These are phyloP conservation scores for Sporodiniella umbellata DNA, from an alignment of 371 early-diverging fungal species.

Conservation along the genomic window DNA sequence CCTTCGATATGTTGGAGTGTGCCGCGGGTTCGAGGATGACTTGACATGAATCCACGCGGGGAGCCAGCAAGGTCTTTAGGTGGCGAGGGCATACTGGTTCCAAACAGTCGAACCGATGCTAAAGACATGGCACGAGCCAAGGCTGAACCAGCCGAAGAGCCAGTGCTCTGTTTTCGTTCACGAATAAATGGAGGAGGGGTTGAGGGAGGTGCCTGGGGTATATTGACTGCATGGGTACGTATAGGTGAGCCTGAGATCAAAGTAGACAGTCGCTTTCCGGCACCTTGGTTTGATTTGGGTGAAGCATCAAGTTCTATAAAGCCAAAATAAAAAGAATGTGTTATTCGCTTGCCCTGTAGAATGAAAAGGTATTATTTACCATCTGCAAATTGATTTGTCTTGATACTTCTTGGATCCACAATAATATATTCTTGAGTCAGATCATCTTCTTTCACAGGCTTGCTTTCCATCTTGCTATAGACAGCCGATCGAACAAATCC, in stretches of 20 bases:
- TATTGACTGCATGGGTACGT: constrained; percentile 22
- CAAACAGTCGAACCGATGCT: constrained; percentile 60
- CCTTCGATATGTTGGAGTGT: constrained; percentile 54
- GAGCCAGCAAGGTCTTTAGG: constrained; percentile 25
- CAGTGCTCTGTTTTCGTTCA: constrained; percentile 42
- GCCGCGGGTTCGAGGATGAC: constrained; percentile 8
- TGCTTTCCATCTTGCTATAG: background rate
- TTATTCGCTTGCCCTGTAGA: background rate
- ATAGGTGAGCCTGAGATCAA: too few species aligned
- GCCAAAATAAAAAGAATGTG: background rate
- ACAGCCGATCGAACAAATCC: background rate
- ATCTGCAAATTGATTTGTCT: constrained; percentile 87
- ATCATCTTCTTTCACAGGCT: constrained; percentile 49
- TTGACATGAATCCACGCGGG: constrained; percentile 29
- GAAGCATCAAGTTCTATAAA: constrained; percentile 7
- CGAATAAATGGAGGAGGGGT: constrained; percentile 37
- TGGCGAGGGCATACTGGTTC: constrained; percentile 53
- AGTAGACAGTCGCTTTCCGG: constrained; percentile 4
- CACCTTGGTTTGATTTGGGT: constrained; percentile 1
- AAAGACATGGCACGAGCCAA: constrained; percentile 59
- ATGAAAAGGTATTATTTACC: too few species aligned
- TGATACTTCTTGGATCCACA: constrained; percentile 77
- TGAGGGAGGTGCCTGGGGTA: constrained; percentile 29
- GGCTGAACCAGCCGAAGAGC: constrained; percentile 45
- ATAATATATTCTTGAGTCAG: constrained; percentile 81